Evolutionary conservation across 2,329 filamentous ascomycete species (phyloP).

Genomic region (Arthrinium puccinioides): DNA sequence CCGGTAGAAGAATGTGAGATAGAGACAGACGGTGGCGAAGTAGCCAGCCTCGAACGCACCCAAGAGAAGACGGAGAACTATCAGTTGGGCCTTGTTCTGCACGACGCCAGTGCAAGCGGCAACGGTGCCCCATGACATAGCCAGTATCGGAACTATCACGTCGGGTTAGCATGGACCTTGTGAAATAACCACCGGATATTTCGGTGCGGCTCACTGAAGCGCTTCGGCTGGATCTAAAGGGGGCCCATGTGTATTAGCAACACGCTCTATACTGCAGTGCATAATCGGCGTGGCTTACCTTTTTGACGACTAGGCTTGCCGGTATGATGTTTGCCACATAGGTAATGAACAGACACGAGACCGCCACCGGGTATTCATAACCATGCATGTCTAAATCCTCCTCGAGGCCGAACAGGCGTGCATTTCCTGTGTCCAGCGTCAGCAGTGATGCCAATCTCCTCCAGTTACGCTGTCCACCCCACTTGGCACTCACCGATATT

Average conservation of each 20-base stretch:
- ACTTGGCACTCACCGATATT: constrained; percentile 2
- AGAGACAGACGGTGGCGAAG: constrained; percentile 1
- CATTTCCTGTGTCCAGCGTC: neutral
- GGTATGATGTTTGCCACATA: neutral
- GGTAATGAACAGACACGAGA: neutral
- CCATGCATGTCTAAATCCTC: neutral
- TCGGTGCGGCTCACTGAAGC: neutral
- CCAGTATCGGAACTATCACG: neutral
- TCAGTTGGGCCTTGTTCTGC: neutral
- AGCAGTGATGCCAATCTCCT: neutral
- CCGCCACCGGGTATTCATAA: neutral
- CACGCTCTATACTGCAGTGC: neutral
- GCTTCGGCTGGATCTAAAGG: neutral
- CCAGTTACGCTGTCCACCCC: neutral
- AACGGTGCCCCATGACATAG: neutral
- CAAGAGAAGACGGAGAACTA: neutral
- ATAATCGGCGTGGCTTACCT: neutral
- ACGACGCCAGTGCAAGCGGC: neutral
- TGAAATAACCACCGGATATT: too few species aligned
- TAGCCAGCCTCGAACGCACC: neutral
- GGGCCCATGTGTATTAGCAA: neutral
- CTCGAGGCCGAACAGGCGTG: neutral
- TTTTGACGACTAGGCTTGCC: neutral
- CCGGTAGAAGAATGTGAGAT: constrained; percentile 1
- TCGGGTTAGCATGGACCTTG: neutral